Evolutionary conservation across 2,329 filamentous ascomycete species (phyloP), one percentile per base, ranked within the genome.

Genomic region (Aspergillus awamori): DNA sequence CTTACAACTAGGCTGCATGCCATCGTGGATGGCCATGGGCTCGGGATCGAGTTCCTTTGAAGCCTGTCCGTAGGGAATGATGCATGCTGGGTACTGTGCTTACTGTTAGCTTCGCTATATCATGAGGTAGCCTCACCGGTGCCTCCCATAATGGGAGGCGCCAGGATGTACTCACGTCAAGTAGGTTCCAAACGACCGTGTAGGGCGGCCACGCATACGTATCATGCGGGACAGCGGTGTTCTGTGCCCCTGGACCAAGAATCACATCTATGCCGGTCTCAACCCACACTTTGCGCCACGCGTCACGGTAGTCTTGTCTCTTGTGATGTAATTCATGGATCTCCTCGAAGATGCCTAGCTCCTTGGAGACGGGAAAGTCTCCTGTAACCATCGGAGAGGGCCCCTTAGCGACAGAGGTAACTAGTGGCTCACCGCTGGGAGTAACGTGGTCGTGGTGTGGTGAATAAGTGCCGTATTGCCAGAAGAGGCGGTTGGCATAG

Each of bases 211-310:
- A 72, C 3, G 68, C 72, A 53, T 66, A 75, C 0, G 74, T 78
- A 67, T 87, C 84, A 67, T 86, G 82, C 17, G 73, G 74, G 0
- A 82, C 79, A 0, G 85, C 83, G 0, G 83, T 84, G 11, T 74
- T 79, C 64, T 83, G 81, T 5, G 83, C 80, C 3, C 78, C 77
- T 3, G 82, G 78, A 56, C 77, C 78, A n/a, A 87, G 55, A 0
- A 86, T 69, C 0, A 79, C 80, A 70, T 87, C 84, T 4, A 87
- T 70, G 7, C 74, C 67, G 17, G 83, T 68, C 17, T 79, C 69
- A 1, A 76, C 70, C 70, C 82, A 79, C 0, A 77, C 45, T 38
- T 74, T 73, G 15, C 81, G 77, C 75, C 79, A 86, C 0, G 62
- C 68, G 17, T 78, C 73, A 5, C 72, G 38, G 8, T 80, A 74